Conservation (phyloP, 176 grass and related monocot genomes). For the Urochloa ruziziensis region DNA sequence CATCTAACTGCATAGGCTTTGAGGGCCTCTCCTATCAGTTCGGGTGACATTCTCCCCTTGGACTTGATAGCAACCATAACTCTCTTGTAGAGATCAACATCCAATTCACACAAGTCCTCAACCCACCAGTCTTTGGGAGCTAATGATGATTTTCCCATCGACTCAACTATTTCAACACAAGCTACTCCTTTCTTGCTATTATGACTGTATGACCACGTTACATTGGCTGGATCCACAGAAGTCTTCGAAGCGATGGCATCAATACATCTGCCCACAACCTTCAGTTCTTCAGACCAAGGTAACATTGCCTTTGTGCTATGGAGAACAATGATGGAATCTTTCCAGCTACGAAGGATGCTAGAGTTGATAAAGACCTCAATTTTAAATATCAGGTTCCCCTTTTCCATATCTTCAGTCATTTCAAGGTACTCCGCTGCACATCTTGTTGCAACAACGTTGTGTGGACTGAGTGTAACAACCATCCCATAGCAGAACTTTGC, state of each 20-base stretch:
- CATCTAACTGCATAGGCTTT: conserved; percentile 87
- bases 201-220: conserved; percentile 82
- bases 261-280: conserved; percentile 84
- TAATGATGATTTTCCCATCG: conserved; percentile 30
- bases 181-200: conserved; percentile 59
- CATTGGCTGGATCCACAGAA: conserved; percentile 78
- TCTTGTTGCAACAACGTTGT: conserved; percentile 84
- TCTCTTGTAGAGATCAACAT: conserved; percentile 95
- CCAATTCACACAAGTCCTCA: conserved; percentile 88
- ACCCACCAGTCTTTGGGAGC: conserved; percentile 94
- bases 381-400: conserved; percentile 96
- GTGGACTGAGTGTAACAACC: conserved; percentile 82
- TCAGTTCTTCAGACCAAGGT: conserved; percentile 85
- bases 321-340: conserved; percentile 94
- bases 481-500: conserved; percentile 99
- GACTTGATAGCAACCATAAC: conserved; percentile 92
- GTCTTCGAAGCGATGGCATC: conserved; percentile 91
- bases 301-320: conserved; percentile 69
- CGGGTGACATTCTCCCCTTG: conserved; percentile 87
- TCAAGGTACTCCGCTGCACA: conserved; percentile 86
- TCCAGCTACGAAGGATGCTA: conserved; percentile 87
- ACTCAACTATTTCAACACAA: conserved; percentile 63
- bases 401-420: conserved; percentile 93
- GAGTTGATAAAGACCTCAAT: conserved; percentile 97
- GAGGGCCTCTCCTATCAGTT: conserved; percentile 84